Evolutionary conservation across 305 asterid species (phyloP).

Genomic region (Fraxinus nigra): DNA sequence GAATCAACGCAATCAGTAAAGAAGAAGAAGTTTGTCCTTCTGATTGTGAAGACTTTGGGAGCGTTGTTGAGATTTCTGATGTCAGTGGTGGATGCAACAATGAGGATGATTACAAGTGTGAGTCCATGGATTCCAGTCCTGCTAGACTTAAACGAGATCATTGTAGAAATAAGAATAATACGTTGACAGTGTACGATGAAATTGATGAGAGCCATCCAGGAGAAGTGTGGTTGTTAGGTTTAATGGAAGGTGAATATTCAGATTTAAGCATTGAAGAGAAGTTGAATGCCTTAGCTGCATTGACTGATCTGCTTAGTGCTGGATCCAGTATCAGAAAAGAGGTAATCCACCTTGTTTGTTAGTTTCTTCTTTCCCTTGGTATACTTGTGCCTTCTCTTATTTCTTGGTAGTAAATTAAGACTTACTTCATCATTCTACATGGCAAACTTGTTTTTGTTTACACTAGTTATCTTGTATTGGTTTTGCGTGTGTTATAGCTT

Average conservation of each 20-base stretch:
- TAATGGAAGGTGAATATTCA: slow-evolving; percentile 94
- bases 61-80: slow-evolving; percentile 69
- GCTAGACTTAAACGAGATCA: slow-evolving; percentile 33
- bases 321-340: slow-evolving; percentile 77
- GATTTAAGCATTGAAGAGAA: slow-evolving; percentile 85
- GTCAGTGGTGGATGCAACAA: slow-evolving; percentile 46
- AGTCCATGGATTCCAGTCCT: slow-evolving; percentile 47
- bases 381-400: neutral
- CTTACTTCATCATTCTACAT: slow-evolving; percentile 1
- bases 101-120: slow-evolving; percentile 54
- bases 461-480: neutral
- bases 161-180: slow-evolving; percentile 28
- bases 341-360: slow-evolving; percentile 45
- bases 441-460: neutral
- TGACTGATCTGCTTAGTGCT: slow-evolving; percentile 74
- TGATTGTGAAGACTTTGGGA: slow-evolving; percentile 66
- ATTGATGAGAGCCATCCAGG: slow-evolving; percentile 97
- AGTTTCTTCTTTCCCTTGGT: slow-evolving; percentile 1
- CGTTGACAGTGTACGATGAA: slow-evolving; percentile 46
- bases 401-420: neutral
- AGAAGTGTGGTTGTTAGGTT: slow-evolving; percentile 86
- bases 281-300: slow-evolving; percentile 61
- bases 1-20: slow-evolving; percentile 53
- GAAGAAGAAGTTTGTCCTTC: slow-evolving; percentile 56
- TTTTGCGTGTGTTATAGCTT: neutral